These are phyloP conservation scores for Aspergillus hortae DNA, from an alignment of 2,329 filamentous ascomycete genomes.

Conservation along the genomic window DNA sequence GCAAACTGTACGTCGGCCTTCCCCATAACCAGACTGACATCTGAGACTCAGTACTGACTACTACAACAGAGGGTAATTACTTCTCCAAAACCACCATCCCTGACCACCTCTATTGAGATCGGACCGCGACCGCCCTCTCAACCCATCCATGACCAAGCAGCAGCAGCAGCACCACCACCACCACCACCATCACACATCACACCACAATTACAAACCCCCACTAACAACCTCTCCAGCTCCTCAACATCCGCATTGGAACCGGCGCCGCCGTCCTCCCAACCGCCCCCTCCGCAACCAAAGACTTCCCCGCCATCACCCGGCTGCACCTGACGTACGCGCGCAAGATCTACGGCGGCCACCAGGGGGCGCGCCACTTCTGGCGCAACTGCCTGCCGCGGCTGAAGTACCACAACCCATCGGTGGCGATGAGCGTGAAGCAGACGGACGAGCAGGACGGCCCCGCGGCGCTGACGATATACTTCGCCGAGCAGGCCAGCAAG, in stretches of 20 bases:
- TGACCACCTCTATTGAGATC: slow-evolving; percentile 1
- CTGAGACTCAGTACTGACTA: neutral
- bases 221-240: slow-evolving; percentile 52
- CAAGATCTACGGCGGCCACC: slow-evolving; percentile 39
- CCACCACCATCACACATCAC: neutral
- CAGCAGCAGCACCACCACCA: no score
- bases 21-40: neutral
- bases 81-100: neutral
- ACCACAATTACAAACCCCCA: neutral
- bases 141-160: neutral
- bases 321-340: slow-evolving; percentile 43
- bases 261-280: slow-evolving; percentile 75
- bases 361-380: slow-evolving; percentile 76
- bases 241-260: slow-evolving; percentile 72
- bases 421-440: slow-evolving; percentile 79
- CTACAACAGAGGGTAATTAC: slow-evolving; percentile 25
- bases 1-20: slow-evolving; percentile 58
- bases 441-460: slow-evolving; percentile 50
- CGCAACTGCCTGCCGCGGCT: slow-evolving; percentile 74
- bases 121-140: neutral
- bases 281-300: slow-evolving; percentile 25
- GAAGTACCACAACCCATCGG: slow-evolving; percentile 88
- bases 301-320: slow-evolving; percentile 38
- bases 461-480: slow-evolving; percentile 41
- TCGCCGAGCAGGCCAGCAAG: slow-evolving; percentile 30